Conservation (phyloP, 192 early-diverging fungal species). For the Podila epicladia region DNA sequence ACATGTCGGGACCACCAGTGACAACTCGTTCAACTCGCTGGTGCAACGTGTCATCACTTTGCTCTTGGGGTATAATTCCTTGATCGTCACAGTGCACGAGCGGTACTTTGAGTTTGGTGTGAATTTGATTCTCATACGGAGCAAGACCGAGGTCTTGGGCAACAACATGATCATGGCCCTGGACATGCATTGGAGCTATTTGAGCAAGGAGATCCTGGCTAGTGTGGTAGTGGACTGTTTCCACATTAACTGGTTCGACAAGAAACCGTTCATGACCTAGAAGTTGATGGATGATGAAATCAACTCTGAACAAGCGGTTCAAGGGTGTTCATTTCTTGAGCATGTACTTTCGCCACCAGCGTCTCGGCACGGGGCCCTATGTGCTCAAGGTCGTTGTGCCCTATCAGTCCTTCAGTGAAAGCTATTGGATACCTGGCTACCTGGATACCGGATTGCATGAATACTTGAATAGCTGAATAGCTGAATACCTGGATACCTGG, state of each 20-base stretch:
- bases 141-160: constrained; percentile 36
- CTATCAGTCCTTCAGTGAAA: constrained; percentile 27
- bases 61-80: constrained; percentile 34
- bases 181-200: constrained; percentile 10
- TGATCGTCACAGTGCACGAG: constrained; percentile 22
- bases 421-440: not conserved
- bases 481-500: no score
- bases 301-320: not conserved
- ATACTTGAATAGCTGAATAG: no score
- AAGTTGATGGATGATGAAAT: constrained; percentile 27
- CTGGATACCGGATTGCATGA: no score
- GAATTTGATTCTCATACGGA: constrained; percentile 8
- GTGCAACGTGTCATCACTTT: constrained; percentile 43
- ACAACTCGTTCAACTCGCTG: constrained; percentile 42
- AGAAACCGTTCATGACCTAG: constrained; percentile 31
- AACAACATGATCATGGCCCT: constrained; percentile 50
- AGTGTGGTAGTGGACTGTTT: constrained; percentile 28
- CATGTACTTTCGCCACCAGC: constrained; percentile 35
- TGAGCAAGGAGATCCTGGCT: constrained; percentile 18
- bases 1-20: constrained; percentile 43
- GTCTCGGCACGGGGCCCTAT: constrained; percentile 7
- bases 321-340: constrained; percentile 38
- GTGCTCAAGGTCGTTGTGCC: constrained; percentile 42
- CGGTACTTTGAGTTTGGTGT: constrained; percentile 11
- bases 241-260: constrained; percentile 43